phyloP scores from a whole-genome alignment of 441 rosid genomes.

The Pelargonium australe region DNA sequence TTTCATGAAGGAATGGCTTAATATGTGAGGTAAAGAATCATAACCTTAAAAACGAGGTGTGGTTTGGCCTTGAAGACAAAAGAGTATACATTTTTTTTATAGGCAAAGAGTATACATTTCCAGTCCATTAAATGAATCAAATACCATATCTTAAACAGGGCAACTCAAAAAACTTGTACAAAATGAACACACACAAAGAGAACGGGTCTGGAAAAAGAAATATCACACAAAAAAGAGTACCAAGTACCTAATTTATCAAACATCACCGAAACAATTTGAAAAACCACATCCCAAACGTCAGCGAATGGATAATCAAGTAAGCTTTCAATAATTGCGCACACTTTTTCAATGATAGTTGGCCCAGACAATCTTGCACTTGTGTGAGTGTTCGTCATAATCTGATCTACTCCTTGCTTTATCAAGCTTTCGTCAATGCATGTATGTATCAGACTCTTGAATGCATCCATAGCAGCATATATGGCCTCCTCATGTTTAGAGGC shows the following conservation, averaged over 20 bases:
- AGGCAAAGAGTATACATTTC: neutral
- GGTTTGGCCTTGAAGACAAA: neutral
- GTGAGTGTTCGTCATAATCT: conserved; percentile 34
- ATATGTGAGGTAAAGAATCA: neutral
- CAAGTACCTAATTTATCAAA: conserved; percentile 70
- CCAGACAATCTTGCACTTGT: conserved; percentile 41
- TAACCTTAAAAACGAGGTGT: neutral
- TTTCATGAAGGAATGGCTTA: neutral
- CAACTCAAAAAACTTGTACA: neutral
- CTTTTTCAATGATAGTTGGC: conserved; percentile 72
- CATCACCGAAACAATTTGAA: conserved; percentile 71
- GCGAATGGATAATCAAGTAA: conserved; percentile 71
- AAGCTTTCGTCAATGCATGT: conserved; percentile 68
- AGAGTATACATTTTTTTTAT: neutral
- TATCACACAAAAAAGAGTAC: conserved; percentile 4
- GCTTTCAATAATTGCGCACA: conserved; percentile 67
- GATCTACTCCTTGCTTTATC: conserved; percentile 67
- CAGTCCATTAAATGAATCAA: neutral
- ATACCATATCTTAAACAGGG: neutral
- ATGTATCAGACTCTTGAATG: conserved; percentile 63
- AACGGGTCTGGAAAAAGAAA: neutral
- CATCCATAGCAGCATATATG: conserved; percentile 65
- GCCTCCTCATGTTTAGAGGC: conserved; percentile 90
- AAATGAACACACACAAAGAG: neutral
- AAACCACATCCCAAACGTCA: conserved; percentile 75